Percentiles rank a stretch among this genome's conserved stretches.
phyloP scores from a whole-genome alignment of 2,329 filamentous ascomycete species.

The Fusarium keratoplasticum region DNA sequence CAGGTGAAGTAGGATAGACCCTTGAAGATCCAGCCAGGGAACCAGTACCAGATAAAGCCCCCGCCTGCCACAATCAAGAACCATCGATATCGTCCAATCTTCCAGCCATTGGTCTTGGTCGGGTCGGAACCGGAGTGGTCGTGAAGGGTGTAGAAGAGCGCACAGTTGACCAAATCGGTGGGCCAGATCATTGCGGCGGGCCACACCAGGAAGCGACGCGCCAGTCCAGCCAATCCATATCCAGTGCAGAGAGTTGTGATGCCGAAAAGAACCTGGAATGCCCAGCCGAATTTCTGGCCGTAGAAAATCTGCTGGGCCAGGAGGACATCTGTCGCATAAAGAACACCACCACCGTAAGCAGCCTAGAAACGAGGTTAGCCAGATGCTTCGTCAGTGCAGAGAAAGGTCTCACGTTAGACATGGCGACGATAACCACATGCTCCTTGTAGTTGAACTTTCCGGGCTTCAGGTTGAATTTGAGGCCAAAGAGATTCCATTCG shows the following conservation, averaged over 20 bases:
- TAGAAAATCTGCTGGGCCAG: constrained; percentile 67
- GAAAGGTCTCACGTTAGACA: constrained; percentile 68
- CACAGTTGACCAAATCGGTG: constrained; percentile 64
- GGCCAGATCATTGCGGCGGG: constrained; percentile 71
- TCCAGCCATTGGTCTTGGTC: constrained; percentile 68
- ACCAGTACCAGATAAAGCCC: constrained; percentile 68
- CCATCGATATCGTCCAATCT: constrained; percentile 70
- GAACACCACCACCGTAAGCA: constrained; percentile 66
- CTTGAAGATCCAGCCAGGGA: constrained; percentile 72
- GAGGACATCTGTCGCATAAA: constrained; percentile 66
- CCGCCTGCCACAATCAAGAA: constrained; percentile 68
- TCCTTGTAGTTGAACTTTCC: constrained; percentile 73
- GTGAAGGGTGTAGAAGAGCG: constrained; percentile 62
- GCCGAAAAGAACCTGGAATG: constrained; percentile 65
- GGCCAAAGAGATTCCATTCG: constrained; percentile 62
- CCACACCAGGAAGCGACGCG: constrained; percentile 64
- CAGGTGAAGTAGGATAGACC: constrained; percentile 73
- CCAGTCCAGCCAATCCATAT: constrained; percentile 67
- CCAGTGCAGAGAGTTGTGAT: constrained; percentile 68
- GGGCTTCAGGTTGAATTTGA: constrained; percentile 67
- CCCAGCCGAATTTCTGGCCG: constrained; percentile 65
- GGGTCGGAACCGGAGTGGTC: constrained; percentile 61
- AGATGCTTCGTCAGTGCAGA: constrained; percentile 8
- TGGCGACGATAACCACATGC: constrained; percentile 71
- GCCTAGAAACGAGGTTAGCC: constrained; percentile 53